Evolutionary conservation across 352 stramenopile genomes (phyloP), one percentile per base, ranked within the genome.

Genomic region (Phytophthora multivora): DNA sequence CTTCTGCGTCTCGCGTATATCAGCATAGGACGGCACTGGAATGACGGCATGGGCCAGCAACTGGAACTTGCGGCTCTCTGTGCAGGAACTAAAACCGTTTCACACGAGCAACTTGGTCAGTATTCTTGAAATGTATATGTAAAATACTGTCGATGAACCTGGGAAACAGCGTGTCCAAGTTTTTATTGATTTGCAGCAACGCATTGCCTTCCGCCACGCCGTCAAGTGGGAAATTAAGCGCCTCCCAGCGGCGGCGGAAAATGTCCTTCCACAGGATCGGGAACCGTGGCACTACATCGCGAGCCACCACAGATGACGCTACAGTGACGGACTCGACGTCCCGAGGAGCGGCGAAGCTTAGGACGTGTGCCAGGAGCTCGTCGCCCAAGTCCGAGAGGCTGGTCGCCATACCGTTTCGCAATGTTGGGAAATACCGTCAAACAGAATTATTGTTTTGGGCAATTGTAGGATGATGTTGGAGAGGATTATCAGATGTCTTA

Each of bases 41-140:
- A 72, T 79, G 16, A 89, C 62, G 5, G 82, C 82, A 41, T 93
- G 84, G 1, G 84, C 69, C 55, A 93, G 73, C 51, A 93, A 59
- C 61, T 93, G 84, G 57, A 73, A 91, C 61, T 89, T 83, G 43
- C 84, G 80, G 47, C 74, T 89, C 54, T 89, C 74, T 0, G 66
- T 72, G 48, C 75, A 84, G 21, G 55, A 63, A 54, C 77, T 89
- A 31, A 15, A 48, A 21, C 19, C 64, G 35, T 19, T 40, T 42
- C 40, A 39, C 40, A 39, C 31, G n/a, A 42, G 8, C 7, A 38
- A 50, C 16, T 25, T 13, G 3, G 47, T 36, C 23, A 43, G 25
- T 36, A 13, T 25, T 45, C 3, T 15, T 33, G 28, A 4, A 33
- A 33, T 51, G 10, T 28, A 40, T 16, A 7, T 2, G 23, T 28